Evolutionary conservation across 108 stramenopile genomes (phyloP), one percentile per base, ranked within the genome.

Genomic region (Skeletonema marinoi): DNA sequence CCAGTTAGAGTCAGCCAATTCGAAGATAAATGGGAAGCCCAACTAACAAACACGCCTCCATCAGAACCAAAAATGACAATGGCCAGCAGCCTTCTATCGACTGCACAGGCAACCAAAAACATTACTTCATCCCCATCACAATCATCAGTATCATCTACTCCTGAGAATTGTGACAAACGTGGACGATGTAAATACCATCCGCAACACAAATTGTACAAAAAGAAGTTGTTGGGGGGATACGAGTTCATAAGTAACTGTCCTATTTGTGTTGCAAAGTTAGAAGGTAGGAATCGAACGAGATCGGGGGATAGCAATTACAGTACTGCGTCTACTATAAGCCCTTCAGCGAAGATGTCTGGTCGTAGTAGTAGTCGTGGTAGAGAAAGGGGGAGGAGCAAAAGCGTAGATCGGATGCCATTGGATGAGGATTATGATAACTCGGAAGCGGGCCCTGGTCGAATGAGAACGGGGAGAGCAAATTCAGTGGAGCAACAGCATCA

Each of bases 191-290:
- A 31, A 13, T 32, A 5, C 30, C 60, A 61, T 25, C 60, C 60
- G 19, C 30, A 61, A 31, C 13, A 32, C 60, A 61, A 61, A 61
- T 61, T 61, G 60, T 61, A 32, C 60, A 61, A 61, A 16, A 61
- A 61, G 60, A 61, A 61, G 60, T 61, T 61, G 32, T 13, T 61
- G 60, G 60, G 60, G 30, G 60, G 60, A 29, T 61, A 61, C 14
- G 60, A 61, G 21, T 42, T 64, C 17, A 42, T 64, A 1, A n/a
- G 35, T 1, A 38, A 35, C 63, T 64, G 63, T 29, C 63, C 63
- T 17, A n/a, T 17, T 7, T 64, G 63, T 39, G 63, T n/a, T 39
- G 63, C 36, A 3, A 29, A 30, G 63, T 17, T 56, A 56, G 25
- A 39, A n/a, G n/a, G n/a, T n/a, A n/a, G n/a, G 54, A 56, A 56